Percentiles rank a stretch among this genome's conserved stretches.
phyloP scores from a whole-genome alignment of 345 rosid genomes.

The Noccaea bulbosa region DNA sequence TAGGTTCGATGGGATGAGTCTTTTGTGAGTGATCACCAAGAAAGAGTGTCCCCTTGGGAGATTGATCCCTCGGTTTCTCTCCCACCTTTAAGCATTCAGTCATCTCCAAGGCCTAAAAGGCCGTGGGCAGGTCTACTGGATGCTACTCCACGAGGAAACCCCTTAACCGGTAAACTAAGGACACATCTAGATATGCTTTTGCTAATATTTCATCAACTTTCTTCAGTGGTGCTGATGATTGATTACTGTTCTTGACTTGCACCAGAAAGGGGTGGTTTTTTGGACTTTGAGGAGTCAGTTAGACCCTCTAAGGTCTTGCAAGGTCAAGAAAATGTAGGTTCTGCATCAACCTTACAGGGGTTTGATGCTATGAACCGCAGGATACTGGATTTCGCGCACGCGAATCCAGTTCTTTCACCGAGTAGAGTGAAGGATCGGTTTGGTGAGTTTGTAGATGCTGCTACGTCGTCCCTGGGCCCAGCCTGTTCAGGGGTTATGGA shows the following conservation, averaged over 20 bases:
- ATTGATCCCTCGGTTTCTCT: constrained; percentile 78
- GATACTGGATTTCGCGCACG: constrained; percentile 58
- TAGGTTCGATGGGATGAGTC: constrained; percentile 94
- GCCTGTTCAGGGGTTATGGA: constrained; percentile 63
- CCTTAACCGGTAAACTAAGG: constrained; percentile 51
- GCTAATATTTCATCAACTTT: constrained; percentile 8
- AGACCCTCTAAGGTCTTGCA: constrained; percentile 99
- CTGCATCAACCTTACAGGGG: constrained; percentile 65
- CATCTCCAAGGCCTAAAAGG: constrained; percentile 84
- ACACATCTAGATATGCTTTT: constrained; percentile 14
- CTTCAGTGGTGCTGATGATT: constrained; percentile 17
- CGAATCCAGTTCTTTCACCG: constrained; percentile 56
- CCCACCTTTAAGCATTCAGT: constrained; percentile 70
- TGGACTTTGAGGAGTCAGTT: constrained; percentile 86
- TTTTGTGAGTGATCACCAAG: constrained; percentile 57
- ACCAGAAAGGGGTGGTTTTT: constrained; percentile 58
- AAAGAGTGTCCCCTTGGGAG: constrained; percentile 92
- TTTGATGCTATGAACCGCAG: constrained; percentile 59
- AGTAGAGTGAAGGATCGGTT: constrained; percentile 48
- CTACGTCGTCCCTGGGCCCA: constrained; percentile 27
- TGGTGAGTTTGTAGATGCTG: constrained; percentile 50
- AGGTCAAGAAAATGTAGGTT: constrained; percentile 99
- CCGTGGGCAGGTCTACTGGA: constrained; percentile 63
- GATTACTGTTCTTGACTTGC: constrained; percentile 34
- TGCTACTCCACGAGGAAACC: constrained; percentile 55